A percentile compares a stretch with the other conserved stretches of the same genome.
Evolutionary conservation across 768 basidiomycete species (phyloP).

Genomic region (Thelephora aurantiotincta): DNA sequence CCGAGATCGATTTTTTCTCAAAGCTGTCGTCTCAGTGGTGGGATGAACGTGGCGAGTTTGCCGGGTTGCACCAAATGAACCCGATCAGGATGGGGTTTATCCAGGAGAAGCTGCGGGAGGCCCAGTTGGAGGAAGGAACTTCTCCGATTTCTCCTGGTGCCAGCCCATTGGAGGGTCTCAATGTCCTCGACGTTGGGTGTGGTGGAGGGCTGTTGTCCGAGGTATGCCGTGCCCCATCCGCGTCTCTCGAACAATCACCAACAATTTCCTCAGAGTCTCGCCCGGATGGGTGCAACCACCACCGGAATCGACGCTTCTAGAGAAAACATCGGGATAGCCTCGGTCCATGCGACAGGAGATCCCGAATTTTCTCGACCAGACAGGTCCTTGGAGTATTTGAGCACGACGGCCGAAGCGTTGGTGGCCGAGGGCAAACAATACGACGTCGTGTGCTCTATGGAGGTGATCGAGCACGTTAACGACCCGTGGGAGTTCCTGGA

Average conservation of each 20-base stretch:
- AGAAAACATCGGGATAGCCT: slow-evolving; percentile 77
- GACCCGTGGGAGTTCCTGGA: slow-evolving; percentile 76
- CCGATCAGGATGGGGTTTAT: slow-evolving; percentile 77
- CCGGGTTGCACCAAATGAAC: slow-evolving; percentile 88
- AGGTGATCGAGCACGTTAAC: slow-evolving; percentile 95
- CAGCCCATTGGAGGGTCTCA: slow-evolving; percentile 42
- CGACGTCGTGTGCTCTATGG: slow-evolving; percentile 94
- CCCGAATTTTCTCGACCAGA: slow-evolving; percentile 30
- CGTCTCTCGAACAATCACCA: not conserved
- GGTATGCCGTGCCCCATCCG: slow-evolving; percentile 27
- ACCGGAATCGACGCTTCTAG: slow-evolving; percentile 86
- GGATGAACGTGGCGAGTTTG: slow-evolving; percentile 88
- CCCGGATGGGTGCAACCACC: slow-evolving; percentile 78
- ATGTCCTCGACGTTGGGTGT: slow-evolving; percentile 85
- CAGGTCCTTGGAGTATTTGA: slow-evolving; percentile 44
- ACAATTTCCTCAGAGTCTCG: slow-evolving; percentile 45
- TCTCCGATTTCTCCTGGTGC: slow-evolving; percentile 1
- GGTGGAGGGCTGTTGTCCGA: slow-evolving; percentile 91
- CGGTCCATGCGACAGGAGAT: slow-evolving; percentile 68
- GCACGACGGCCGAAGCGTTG: slow-evolving; percentile 64
- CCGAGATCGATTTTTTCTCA: slow-evolving; percentile 84
- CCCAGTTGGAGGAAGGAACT: not conserved
- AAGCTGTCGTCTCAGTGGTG: slow-evolving; percentile 87
- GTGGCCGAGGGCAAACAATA: slow-evolving; percentile 40
- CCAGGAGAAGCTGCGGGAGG: slow-evolving; percentile 43